Percentiles rank a stretch among this genome's conserved stretches.
phyloP scores from a whole-genome alignment of 2,329 filamentous ascomycete species.

The Fusarium praegraminearum region DNA sequence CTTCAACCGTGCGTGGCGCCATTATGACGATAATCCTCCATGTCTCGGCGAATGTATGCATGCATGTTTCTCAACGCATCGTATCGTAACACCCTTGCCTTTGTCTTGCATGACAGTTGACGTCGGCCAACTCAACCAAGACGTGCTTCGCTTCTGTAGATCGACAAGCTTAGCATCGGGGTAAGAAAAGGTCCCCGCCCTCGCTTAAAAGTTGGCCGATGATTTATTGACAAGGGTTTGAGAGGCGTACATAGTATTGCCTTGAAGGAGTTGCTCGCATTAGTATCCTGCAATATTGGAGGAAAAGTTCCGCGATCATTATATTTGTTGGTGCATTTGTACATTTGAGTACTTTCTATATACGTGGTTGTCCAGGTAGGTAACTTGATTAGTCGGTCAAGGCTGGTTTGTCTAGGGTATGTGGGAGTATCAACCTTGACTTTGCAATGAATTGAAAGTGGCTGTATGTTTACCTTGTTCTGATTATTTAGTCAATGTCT shows the following conservation, averaged over 20 bases:
- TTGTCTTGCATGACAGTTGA: not conserved
- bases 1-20: not conserved
- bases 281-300: not conserved
- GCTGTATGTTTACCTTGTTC: not conserved
- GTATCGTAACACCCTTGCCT: not conserved
- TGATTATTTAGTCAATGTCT: too few relatives aligned
- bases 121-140: not conserved
- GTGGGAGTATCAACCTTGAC: not conserved
- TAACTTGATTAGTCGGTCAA: not conserved
- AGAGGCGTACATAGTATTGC: not conserved
- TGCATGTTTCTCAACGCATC: not conserved
- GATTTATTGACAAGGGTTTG: not conserved
- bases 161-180: constrained; percentile 22
- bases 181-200: not conserved
- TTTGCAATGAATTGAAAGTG: not conserved
- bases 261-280: not conserved
- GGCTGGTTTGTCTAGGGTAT: not conserved
- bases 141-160: not conserved
- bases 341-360: not conserved
- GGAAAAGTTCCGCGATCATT: constrained; percentile 6
- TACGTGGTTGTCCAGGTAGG: not conserved
- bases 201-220: constrained; percentile 21
- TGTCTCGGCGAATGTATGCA: not conserved
- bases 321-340: not conserved
- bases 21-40: not conserved